Conservation (phyloP, 2,329 filamentous ascomycete genomes). For the Xylariaceae sp. region DNA sequence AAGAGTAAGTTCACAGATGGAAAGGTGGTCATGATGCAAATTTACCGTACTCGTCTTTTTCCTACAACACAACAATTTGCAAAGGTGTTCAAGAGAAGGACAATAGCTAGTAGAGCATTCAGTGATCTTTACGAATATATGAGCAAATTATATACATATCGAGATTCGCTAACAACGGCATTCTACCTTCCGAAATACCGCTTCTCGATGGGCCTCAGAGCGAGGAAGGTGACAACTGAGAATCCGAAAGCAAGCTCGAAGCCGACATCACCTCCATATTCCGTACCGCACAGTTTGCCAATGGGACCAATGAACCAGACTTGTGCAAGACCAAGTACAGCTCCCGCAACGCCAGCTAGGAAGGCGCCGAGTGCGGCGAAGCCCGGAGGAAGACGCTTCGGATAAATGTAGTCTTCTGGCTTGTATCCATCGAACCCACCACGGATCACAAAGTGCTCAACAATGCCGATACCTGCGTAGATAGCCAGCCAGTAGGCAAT, state of each 20-base stretch:
- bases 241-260: constrained; percentile 27
- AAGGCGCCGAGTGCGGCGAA: constrained; percentile 63
- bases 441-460: constrained; percentile 67
- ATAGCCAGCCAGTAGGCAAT: constrained; percentile 73
- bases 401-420: constrained; percentile 55
- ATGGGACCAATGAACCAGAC: constrained; percentile 66
- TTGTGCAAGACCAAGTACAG: constrained; percentile 67
- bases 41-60: too few relatives aligned
- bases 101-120: too few relatives aligned
- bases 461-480: constrained; percentile 62
- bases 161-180: background rate
- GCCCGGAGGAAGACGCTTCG: constrained; percentile 56
- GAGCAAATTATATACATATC: too few relatives aligned
- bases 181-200: constrained; percentile 16
- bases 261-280: constrained; percentile 23
- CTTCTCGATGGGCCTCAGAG: constrained; percentile 20
- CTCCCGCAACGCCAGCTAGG: constrained; percentile 59
- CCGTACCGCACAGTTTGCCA: constrained; percentile 53
- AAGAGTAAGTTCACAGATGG: too few relatives aligned
- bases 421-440: constrained; percentile 57
- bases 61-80: too few relatives aligned
- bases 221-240: constrained; percentile 18
- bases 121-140: too few relatives aligned
- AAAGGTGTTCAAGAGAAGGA: too few relatives aligned
- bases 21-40: too few relatives aligned